A percentile compares a stretch with the other conserved stretches of the same genome.
Conservation (phyloP, 352 stramenopile species). For the Globisporangium polare region DNA sequence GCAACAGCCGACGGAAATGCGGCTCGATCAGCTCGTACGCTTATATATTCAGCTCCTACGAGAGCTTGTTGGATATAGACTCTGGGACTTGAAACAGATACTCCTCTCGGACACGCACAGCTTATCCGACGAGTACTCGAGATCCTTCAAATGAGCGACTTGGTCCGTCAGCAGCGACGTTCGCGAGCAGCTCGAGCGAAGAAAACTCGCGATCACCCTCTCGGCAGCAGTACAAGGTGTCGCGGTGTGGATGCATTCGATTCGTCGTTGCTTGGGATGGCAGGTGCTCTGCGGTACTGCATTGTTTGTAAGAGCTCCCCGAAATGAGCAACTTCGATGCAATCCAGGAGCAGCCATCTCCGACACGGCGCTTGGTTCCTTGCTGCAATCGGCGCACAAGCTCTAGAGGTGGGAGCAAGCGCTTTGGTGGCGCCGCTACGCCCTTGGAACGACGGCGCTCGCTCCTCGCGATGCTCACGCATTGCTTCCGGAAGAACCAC, state of each 20-base stretch:
- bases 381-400: background rate
- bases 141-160: background rate
- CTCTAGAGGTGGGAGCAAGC: background rate
- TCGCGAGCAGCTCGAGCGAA: constrained; percentile 7
- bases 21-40: too few relatives aligned
- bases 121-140: background rate
- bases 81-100: background rate
- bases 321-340: too few relatives aligned
- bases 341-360: too few relatives aligned
- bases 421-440: background rate
- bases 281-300: background rate
- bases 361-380: background rate
- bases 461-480: too few relatives aligned
- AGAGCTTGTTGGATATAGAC: too few relatives aligned
- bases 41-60: too few relatives aligned
- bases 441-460: background rate
- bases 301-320: background rate
- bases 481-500: constrained; percentile 36
- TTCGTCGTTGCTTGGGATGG: background rate
- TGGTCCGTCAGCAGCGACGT: constrained; percentile 7
- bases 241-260: background rate
- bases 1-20: too few relatives aligned
- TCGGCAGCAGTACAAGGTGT: background rate
- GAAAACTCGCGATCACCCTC: background rate
- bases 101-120: background rate